A percentile compares a stretch with the other conserved stretches of the same genome.
Evolutionary conservation across 2,329 filamentous ascomycete genomes (phyloP).

Genomic region (Epichloe bromicola): DNA sequence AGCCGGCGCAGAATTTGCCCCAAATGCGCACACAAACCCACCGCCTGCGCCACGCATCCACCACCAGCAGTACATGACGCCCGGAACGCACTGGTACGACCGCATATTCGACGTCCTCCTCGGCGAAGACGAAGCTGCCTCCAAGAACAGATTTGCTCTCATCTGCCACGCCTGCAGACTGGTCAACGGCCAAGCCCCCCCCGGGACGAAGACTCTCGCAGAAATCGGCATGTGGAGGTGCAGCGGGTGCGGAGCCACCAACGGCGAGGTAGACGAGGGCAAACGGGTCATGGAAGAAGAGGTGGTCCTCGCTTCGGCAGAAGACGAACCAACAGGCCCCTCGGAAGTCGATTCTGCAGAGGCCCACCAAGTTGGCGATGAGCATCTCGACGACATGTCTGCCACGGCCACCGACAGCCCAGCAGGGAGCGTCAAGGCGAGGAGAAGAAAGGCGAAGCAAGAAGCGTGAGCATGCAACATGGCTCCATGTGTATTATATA

Average conservation of each 20-base stretch:
- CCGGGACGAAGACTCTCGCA: conserved; percentile 61
- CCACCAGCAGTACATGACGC: conserved; percentile 9
- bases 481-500: neutral
- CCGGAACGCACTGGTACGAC: conserved; percentile 75
- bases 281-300: conserved; percentile 58
- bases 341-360: conserved; percentile 6
- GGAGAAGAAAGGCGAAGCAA: neutral
- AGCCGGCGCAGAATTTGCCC: conserved; percentile 51
- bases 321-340: conserved; percentile 7
- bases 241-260: conserved; percentile 67
- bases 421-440: conserved; percentile 2
- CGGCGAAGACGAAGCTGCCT: conserved; percentile 85
- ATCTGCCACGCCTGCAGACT: conserved; percentile 73
- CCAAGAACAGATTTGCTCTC: conserved; percentile 80
- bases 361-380: neutral
- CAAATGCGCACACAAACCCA: conserved; percentile 40
- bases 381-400: neutral
- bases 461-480: neutral
- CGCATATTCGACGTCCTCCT: conserved; percentile 82
- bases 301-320: conserved; percentile 38
- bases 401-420: neutral
- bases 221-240: conserved; percentile 85
- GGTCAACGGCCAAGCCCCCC: conserved; percentile 95
- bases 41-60: conserved; percentile 6
- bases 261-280: conserved; percentile 70